A percentile compares a stretch with the other conserved stretches of the same genome.
These are phyloP conservation scores for Dactylorhiza incarnata DNA, from an alignment of 106 monocot species.

Conservation along the genomic window DNA sequence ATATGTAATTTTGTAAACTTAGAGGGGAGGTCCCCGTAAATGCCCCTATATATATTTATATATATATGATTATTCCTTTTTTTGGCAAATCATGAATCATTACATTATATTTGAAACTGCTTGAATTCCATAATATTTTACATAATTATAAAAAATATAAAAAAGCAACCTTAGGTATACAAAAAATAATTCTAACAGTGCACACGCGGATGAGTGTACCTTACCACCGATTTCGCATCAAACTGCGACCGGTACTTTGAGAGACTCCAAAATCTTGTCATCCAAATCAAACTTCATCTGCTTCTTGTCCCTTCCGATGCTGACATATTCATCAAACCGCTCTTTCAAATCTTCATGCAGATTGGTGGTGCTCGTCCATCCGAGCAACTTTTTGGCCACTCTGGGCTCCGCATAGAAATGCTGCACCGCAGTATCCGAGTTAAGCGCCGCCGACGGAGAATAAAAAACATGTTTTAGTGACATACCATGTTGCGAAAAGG, in stretches of 20 bases:
- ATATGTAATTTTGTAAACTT: no score
- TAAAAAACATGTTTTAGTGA: neutral
- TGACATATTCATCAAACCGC: conserved; percentile 76
- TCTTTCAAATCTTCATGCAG: conserved; percentile 86
- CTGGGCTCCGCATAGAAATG: conserved; percentile 97
- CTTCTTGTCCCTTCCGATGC: conserved; percentile 82
- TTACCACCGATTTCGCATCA: neutral
- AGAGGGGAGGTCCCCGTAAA: no score
- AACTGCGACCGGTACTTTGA: conserved; percentile 34
- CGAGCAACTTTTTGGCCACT: conserved; percentile 70
- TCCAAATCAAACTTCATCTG: conserved; percentile 75
- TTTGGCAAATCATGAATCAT: no score
- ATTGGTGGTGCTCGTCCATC: conserved; percentile 81
- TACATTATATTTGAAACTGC: no score
- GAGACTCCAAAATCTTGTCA: conserved; percentile 75
- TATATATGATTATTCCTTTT: no score
- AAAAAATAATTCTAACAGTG: no score
- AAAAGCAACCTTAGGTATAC: no score
- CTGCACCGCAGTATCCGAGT: conserved; percentile 24
- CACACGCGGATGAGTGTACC: no score
- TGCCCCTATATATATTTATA: no score
- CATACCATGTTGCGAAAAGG: conserved; percentile 92
- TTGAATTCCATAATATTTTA: no score
- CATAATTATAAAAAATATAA: no score
- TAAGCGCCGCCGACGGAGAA: neutral